Evolutionary conservation across 805 yeast species (phyloP), one percentile per base, ranked within the genome.

Genomic region (Metschnikowia kunwiensis): DNA sequence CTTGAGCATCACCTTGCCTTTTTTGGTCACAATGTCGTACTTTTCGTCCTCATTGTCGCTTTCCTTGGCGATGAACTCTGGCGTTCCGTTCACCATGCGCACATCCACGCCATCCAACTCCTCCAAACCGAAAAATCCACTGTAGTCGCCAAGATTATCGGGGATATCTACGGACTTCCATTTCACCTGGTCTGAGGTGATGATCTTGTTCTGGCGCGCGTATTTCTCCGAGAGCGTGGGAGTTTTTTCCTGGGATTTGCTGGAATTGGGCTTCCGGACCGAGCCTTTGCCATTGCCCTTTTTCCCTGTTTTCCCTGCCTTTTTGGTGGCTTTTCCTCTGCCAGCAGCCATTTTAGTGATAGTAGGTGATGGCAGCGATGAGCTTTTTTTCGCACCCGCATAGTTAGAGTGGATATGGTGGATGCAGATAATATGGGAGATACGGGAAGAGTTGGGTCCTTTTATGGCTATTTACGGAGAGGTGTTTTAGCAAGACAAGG

Each of bases 41-140:
- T 42, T 43, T 22, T 55, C 66, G 10, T 23, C 18, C n/a, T 70
- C 54, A 4, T 31, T 25, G n/a, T 44, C 52, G 14, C 32, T 27
- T 6, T 62, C 65, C 34, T 57, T 59, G 11, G 60, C 60, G 7
- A 61, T 48, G 51, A 82, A 83, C 36, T 75, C 74, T 0, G 82
- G 79, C 33, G 68, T 63, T 10, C 95, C 96, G 43, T 85, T 68
- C 2, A 78, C 75, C 36, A 80, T 70, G 42, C 84, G 78, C 5
- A 91, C 89, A 51, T 75, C 89, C 22, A 91, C 97, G 28, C 96
- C 97, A 39, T 87, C 96, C 33, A 93, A 72, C 57, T 91, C 97
- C 58, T 91, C 98, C 23, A 93, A 65, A 0, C 97, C 98, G 57
- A 80, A 87, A 51, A 89, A 82, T 0, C 96, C 96, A 47, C 85